Conservation (phyloP, 108 stramenopile species). For the Parietichytrium sp. region DNA sequence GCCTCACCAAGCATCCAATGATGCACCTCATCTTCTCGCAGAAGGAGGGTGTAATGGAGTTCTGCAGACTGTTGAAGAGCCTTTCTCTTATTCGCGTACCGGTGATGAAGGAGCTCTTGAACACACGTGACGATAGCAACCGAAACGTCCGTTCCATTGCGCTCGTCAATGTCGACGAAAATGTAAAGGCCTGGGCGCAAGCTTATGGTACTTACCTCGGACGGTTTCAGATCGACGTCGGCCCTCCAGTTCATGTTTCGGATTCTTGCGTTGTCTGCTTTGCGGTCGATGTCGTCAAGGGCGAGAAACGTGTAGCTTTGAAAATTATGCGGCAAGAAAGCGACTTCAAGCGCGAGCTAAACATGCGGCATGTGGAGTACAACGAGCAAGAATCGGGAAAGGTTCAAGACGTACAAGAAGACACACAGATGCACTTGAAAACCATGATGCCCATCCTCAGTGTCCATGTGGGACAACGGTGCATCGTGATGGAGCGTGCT, state of each 20-base stretch:
- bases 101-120: neutral
- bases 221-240: neutral
- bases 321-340: slow-evolving; percentile 35
- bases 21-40: neutral
- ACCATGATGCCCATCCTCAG: neutral
- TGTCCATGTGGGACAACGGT: neutral
- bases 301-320: slow-evolving; percentile 19
- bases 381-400: no score
- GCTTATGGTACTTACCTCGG: neutral
- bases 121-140: neutral
- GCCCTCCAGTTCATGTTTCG: neutral
- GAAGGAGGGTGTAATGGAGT: neutral
- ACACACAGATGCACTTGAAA: neutral
- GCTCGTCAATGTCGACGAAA: neutral
- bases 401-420: no score
- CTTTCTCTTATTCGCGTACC: neutral
- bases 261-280: slow-evolving; percentile 17
- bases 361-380: neutral
- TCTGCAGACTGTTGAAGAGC: neutral
- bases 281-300: neutral
- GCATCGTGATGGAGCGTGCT: slow-evolving; percentile 21
- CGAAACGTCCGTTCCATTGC: slow-evolving; percentile 31
- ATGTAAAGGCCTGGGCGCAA: neutral
- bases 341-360: slow-evolving; percentile 32
- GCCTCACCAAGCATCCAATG: neutral